phyloP scores from a whole-genome alignment of 1,284 basidiomycete genomes.

The Austropuccinia psidii region DNA sequence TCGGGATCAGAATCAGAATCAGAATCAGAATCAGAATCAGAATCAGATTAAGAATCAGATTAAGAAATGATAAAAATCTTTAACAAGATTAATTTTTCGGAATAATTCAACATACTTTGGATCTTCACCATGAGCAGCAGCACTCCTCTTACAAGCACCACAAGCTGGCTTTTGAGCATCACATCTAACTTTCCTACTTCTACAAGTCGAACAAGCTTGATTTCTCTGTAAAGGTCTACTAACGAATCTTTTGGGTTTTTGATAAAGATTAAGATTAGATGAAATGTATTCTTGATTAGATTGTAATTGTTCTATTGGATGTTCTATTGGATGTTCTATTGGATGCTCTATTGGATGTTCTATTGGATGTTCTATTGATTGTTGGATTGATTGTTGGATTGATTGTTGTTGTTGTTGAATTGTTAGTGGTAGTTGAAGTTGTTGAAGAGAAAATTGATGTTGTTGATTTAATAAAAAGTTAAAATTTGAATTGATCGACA shows the following conservation, averaged over 20 bases:
- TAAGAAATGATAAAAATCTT: too few relatives aligned
- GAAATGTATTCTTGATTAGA: too few relatives aligned
- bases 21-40: too few relatives aligned
- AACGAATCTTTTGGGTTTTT: slow-evolving; percentile 23
- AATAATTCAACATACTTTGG: slow-evolving; percentile 5
- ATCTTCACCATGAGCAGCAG: slow-evolving; percentile 29
- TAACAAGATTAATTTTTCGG: too few relatives aligned
- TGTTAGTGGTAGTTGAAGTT: not conserved
- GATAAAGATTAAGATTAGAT: not conserved
- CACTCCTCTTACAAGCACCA: slow-evolving; percentile 27
- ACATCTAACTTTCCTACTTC: slow-evolving; percentile 28
- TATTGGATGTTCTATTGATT: not conserved
- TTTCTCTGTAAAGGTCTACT: slow-evolving; percentile 27
- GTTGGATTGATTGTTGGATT: not conserved
- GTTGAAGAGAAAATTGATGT: not conserved
- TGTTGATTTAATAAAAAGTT: not conserved
- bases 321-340: not conserved
- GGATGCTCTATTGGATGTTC: not conserved
- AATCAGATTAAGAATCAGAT: too few relatives aligned
- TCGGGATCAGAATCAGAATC: not conserved
- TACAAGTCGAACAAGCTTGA: slow-evolving; percentile 25
- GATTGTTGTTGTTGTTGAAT: not conserved
- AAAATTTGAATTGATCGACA: not conserved
- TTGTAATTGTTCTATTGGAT: too few relatives aligned
- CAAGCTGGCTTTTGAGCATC: slow-evolving; percentile 23